Conservation (phyloP, 2,329 filamentous ascomycete species). For the Drechslerella stenobrocha region DNA sequence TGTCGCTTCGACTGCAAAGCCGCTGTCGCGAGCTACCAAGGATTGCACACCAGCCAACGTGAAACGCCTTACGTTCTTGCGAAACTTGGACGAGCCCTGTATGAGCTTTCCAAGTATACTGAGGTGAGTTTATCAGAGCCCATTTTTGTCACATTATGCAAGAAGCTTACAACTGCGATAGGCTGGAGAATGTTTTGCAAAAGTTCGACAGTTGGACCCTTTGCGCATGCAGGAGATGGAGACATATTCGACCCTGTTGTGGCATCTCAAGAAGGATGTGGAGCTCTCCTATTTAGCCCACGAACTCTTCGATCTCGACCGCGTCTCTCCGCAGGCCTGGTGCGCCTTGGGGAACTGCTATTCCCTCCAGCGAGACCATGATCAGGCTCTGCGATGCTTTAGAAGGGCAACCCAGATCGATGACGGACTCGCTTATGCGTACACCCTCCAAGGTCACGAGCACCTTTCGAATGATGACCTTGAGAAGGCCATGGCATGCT, state of each 20-base stretch:
- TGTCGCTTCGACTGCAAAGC: conserved; percentile 78
- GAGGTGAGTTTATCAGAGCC: conserved; percentile 61
- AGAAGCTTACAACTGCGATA: conserved; percentile 26
- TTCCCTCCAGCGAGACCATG: conserved; percentile 87
- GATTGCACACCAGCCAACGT: conserved; percentile 72
- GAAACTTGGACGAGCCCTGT: conserved; percentile 85
- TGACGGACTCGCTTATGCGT: conserved; percentile 89
- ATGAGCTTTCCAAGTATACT: conserved; percentile 82
- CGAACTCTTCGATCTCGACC: conserved; percentile 81
- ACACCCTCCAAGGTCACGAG: conserved; percentile 93
- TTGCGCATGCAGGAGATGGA: conserved; percentile 93
- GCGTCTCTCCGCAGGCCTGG: conserved; percentile 92
- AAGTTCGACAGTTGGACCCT: conserved; percentile 76
- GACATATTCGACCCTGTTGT: conserved; percentile 97
- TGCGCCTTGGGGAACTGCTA: conserved; percentile 93
- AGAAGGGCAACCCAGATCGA: conserved; percentile 89
- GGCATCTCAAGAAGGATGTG: conserved; percentile 91
- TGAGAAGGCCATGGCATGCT: conserved; percentile 86
- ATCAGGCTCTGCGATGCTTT: conserved; percentile 92
- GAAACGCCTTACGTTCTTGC: conserved; percentile 93
- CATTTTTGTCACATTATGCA: neutral
- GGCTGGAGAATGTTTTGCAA: conserved; percentile 81
- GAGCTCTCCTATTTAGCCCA: conserved; percentile 91
- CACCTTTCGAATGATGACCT: conserved; percentile 96
- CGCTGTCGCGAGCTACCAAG: conserved; percentile 72